Conservation (phyloP, 2,329 filamentous ascomycete species). For the Fusarium gaditjirri region DNA sequence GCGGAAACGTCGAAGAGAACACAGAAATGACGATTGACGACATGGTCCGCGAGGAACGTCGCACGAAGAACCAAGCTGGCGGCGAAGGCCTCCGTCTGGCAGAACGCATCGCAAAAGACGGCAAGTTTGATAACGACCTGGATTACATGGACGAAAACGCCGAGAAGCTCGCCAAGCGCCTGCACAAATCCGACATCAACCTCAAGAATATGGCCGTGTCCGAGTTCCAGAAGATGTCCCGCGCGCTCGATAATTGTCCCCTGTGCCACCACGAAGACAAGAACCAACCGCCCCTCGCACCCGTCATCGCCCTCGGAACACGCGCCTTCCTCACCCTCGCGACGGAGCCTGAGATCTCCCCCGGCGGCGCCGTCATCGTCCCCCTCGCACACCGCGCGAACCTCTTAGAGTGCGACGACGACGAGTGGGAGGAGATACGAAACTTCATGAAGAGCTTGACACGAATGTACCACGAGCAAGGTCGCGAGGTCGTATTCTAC, state of each 20-base stretch:
- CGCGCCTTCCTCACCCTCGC: slow-evolving; percentile 88
- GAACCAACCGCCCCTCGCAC: slow-evolving; percentile 79
- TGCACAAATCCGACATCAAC: slow-evolving; percentile 88
- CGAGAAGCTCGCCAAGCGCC: slow-evolving; percentile 83
- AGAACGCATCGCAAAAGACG: slow-evolving; percentile 93
- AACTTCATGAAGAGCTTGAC: slow-evolving; percentile 99
- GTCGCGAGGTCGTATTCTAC: slow-evolving; percentile 94
- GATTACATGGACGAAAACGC: slow-evolving; percentile 99
- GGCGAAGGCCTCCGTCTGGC: slow-evolving; percentile 86
- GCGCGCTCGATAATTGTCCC: slow-evolving; percentile 85
- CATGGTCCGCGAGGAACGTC: slow-evolving; percentile 94
- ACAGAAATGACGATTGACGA: slow-evolving; percentile 96
- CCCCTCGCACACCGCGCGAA: slow-evolving; percentile 89
- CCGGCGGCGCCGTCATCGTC: slow-evolving; percentile 87
- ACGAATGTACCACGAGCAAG: slow-evolving; percentile 93
- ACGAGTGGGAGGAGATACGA: slow-evolving; percentile 98
- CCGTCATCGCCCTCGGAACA: slow-evolving; percentile 86
- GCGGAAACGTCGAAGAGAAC: slow-evolving; percentile 88
- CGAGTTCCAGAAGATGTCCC: slow-evolving; percentile 91
- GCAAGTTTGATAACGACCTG: slow-evolving; percentile 88
- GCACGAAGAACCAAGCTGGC: slow-evolving; percentile 79
- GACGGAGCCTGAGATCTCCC: slow-evolving; percentile 86
- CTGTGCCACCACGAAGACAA: slow-evolving; percentile 92
- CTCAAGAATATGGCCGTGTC: slow-evolving; percentile 87
- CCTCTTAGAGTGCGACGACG: slow-evolving; percentile 96